These are phyloP conservation scores for Suillus luteus DNA, from an alignment of 768 basidiomycete genomes.

Conservation along the genomic window DNA sequence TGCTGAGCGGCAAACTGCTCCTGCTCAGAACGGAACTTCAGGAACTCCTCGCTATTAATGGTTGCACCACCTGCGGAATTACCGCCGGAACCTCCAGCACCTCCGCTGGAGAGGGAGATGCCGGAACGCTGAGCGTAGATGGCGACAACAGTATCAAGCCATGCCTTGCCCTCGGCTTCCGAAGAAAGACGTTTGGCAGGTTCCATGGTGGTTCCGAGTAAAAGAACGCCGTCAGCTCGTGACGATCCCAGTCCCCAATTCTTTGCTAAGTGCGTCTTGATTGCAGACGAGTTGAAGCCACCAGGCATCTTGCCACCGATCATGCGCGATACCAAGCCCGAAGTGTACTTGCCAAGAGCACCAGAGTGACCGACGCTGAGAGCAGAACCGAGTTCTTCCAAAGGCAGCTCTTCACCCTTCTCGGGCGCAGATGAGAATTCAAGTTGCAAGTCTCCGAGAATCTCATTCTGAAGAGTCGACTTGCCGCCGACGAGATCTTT, in stretches of 20 bases:
- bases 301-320: slow-evolving; percentile 98
- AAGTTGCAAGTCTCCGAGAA: slow-evolving; percentile 93
- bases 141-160: slow-evolving; percentile 85
- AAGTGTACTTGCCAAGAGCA: slow-evolving; percentile 91
- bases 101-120: slow-evolving; percentile 75
- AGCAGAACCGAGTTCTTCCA: slow-evolving; percentile 92
- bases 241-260: slow-evolving; percentile 93
- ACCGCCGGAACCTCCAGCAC: slow-evolving; percentile 59
- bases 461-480: slow-evolving; percentile 98
- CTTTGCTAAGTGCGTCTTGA: slow-evolving; percentile 88
- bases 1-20: slow-evolving; percentile 91
- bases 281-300: slow-evolving; percentile 92
- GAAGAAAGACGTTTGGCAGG: slow-evolving; percentile 91
- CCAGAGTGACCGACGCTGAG: slow-evolving; percentile 81
- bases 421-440: slow-evolving; percentile 96
- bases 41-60: slow-evolving; percentile 98
- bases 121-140: slow-evolving; percentile 89
- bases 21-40: slow-evolving; percentile 94
- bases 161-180: slow-evolving; percentile 90
- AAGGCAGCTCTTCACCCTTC: slow-evolving; percentile 95
- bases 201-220: slow-evolving; percentile 90
- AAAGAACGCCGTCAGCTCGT: slow-evolving; percentile 87
- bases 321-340: slow-evolving; percentile 86
- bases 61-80: slow-evolving; percentile 72
- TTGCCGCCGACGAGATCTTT: slow-evolving; percentile 99